A percentile compares a stretch with the other conserved stretches of the same genome.
Conservation (phyloP, 1,139 yeast genomes). For the Geotrichum europaeum region DNA sequence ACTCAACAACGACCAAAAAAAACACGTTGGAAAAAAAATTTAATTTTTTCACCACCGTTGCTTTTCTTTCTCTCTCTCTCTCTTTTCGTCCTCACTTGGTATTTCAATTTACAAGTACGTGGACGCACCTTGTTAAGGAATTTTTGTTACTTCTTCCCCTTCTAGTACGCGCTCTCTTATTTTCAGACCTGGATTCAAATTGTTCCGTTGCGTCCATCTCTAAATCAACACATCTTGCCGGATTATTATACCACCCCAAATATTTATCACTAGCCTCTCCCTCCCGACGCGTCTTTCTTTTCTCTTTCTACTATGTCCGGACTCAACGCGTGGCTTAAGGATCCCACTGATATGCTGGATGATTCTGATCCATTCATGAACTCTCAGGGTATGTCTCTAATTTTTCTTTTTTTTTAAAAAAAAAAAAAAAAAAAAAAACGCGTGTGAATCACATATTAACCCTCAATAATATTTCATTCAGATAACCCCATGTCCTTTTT, state of each 20-base stretch:
- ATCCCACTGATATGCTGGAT: constrained; percentile 4
- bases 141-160: background rate
- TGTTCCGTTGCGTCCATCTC: background rate
- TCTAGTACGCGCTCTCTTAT: background rate
- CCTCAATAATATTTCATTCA: background rate
- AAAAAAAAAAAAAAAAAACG: too few relatives aligned
- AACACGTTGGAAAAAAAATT: background rate
- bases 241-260: background rate
- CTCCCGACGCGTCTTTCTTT: background rate
- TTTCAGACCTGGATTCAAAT: background rate
- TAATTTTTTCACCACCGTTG: background rate
- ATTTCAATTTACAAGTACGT: background rate
- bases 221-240: background rate
- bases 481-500: constrained; percentile 6
- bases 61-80: background rate
- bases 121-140: background rate
- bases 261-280: background rate
- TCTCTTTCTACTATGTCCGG: constrained; percentile 7
- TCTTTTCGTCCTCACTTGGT: background rate
- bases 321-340: constrained; percentile 14
- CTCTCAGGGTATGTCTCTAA: constrained; percentile 7
- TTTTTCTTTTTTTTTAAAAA: background rate
- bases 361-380: constrained; percentile 7
- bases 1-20: background rate
- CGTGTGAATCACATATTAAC: background rate